Percentiles rank a stretch among this genome's conserved stretches.
phyloP scores from a whole-genome alignment of 805 yeast genomes.

The Torulaspora delbrueckii region DNA sequence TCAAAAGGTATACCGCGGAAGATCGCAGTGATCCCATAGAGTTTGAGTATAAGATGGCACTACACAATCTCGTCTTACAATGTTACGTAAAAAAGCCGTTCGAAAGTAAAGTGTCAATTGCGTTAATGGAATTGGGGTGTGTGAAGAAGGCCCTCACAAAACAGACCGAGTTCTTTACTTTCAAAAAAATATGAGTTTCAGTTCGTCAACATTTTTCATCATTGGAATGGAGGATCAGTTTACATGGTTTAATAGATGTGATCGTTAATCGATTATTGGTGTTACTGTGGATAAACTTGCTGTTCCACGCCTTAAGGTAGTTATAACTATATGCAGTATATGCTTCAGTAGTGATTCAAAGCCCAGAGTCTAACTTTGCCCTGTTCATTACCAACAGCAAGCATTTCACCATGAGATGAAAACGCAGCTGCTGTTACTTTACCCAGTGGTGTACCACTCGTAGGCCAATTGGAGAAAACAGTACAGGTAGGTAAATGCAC shows the following conservation, averaged over 20 bases:
- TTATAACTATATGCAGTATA: slow-evolving; percentile 1
- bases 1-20: slow-evolving; percentile 11
- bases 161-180: slow-evolving; percentile 15
- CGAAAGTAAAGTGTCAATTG: slow-evolving; percentile 14
- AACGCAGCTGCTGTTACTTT: slow-evolving; percentile 76
- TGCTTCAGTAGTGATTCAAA: slow-evolving; percentile 63
- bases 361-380: slow-evolving; percentile 90
- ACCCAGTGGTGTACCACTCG: slow-evolving; percentile 95
- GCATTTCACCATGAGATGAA: slow-evolving; percentile 74
- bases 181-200: slow-evolving; percentile 9
- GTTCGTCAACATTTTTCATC: neutral
- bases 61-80: slow-evolving; percentile 12
- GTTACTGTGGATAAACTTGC: neutral
- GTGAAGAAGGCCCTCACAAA: slow-evolving; percentile 11
- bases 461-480: slow-evolving; percentile 94
- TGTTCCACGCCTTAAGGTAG: neutral
- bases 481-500: slow-evolving; percentile 85
- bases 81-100: slow-evolving; percentile 11
- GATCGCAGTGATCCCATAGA: slow-evolving; percentile 13
- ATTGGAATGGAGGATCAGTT: neutral
- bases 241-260: neutral
- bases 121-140: slow-evolving; percentile 13
- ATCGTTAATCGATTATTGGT: neutral
- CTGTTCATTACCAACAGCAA: slow-evolving; percentile 84
- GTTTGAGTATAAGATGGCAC: slow-evolving; percentile 8